Percentiles rank a stretch among this genome's conserved stretches.
Evolutionary conservation across 306 rosid genomes (phyloP).

Genomic region (Begonia peltatifolia): DNA sequence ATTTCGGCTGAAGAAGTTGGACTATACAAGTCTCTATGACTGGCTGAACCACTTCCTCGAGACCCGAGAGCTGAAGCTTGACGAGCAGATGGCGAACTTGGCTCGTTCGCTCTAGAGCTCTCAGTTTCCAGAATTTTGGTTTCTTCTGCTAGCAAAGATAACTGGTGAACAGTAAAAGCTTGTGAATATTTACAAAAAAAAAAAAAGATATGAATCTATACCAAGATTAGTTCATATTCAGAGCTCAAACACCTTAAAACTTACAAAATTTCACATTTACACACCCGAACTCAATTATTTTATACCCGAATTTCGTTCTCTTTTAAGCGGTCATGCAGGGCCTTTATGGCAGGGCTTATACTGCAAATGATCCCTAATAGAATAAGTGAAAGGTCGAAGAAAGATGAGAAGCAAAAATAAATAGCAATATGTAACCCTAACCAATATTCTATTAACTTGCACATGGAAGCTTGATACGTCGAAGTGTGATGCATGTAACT

Average conservation of each 20-base stretch:
- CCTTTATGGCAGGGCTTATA: constrained; percentile 85
- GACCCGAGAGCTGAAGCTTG: constrained; percentile 31
- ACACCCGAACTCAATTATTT: constrained; percentile 7
- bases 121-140: constrained; percentile 49
- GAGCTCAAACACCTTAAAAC: too few relatives aligned
- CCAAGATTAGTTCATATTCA: too few relatives aligned
- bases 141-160: constrained; percentile 50
- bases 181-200: background rate
- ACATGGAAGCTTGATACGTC: constrained; percentile 93
- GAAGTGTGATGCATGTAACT: constrained; percentile 86
- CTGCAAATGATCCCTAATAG: constrained; percentile 34
- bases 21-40: constrained; percentile 27
- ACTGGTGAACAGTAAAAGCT: constrained; percentile 26
- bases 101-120: constrained; percentile 33
- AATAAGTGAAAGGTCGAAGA: constrained; percentile 7
- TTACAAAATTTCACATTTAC: background rate
- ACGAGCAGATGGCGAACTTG: constrained; percentile 47
- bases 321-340: constrained; percentile 75
- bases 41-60: constrained; percentile 39
- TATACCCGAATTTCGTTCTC: constrained; percentile 88
- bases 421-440: constrained; percentile 24
- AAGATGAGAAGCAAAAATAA: background rate
- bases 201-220: background rate
- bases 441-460: constrained; percentile 98
- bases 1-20: constrained; percentile 15